These are phyloP conservation scores for Moricandia arvensis DNA, from an alignment of 345 rosid genomes.

Conservation along the genomic window DNA sequence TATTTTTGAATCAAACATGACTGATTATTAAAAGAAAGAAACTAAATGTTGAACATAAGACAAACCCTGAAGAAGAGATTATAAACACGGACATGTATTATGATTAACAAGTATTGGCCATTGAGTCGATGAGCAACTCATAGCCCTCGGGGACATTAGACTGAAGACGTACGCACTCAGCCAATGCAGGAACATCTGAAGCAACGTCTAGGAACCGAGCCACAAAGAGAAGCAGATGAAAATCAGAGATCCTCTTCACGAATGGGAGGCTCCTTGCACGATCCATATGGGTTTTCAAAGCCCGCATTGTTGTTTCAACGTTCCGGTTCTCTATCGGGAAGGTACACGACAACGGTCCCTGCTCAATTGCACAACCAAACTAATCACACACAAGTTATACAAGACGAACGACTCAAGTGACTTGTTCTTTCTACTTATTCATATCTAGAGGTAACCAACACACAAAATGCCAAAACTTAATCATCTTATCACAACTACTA, in stretches of 20 bases:
- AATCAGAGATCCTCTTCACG: conserved; percentile 88
- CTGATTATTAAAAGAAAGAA: not conserved
- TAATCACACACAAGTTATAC: too few relatives aligned
- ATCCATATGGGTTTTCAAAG: conserved; percentile 73
- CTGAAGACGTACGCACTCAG: conserved; percentile 67
- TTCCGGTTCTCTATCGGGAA: conserved; percentile 87
- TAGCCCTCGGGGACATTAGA: conserved; percentile 76
- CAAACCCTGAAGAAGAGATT: not conserved
- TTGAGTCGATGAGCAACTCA: conserved; percentile 77
- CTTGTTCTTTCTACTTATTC: too few relatives aligned
- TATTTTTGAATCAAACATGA: too few relatives aligned
- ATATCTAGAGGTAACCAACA: too few relatives aligned
- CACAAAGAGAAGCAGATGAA: conserved; percentile 73
- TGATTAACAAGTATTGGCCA: conserved; percentile 56
- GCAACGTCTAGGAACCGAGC: conserved; percentile 63
- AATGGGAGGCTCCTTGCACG: conserved; percentile 59
- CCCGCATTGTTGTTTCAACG: conserved; percentile 46
- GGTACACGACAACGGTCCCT: conserved; percentile 76
- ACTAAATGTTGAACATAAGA: not conserved
- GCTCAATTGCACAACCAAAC: too few relatives aligned
- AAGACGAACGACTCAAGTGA: too few relatives aligned
- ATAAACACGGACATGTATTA: not conserved
- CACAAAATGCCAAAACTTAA: too few relatives aligned
- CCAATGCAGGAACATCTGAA: conserved; percentile 74
- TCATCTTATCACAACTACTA: not conserved